Base-by-base conservation (phyloP, 1,284 basidiomycete genomes). In the Cystobasidium slooffiae region DNA sequence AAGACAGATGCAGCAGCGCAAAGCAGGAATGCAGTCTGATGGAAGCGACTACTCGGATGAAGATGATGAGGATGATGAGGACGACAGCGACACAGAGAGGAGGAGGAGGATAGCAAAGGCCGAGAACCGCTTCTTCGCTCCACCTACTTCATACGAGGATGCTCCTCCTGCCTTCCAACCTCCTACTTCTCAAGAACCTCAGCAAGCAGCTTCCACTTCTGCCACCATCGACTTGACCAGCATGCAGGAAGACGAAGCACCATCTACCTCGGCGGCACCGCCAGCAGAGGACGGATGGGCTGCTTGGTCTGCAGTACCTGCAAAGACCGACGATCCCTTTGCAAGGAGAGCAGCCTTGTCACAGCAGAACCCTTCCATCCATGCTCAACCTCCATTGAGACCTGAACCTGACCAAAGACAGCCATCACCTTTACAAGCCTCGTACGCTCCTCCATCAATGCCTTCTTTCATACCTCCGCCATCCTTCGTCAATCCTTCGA, bases 311-410 rank as follows among this genome's bases (percentile, higher is more conserved):
- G 58, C 68, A 49, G 62, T 20, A 6, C 56, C 68, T 9, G 51
- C 47, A 3, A 31, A 63, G 22, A 47, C 16, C 0, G 74, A 70
- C 47, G 74, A 75, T 37, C 63, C 74, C 20, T 75, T 62, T 37
- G 46, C 58, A 24, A 61, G 68, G 47, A 44, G 74, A 12, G 22
- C 56, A 39, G 68, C 67, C 8, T 39, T 74, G 12, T 74, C 72
- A 0, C 55, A 44, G 52, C 53, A 52, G 16, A 49, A 20, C 6
- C 61, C 43, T 31, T 87, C 87, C 0, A 83, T 91, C 84, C 88
- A 87, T 3, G 64, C 81, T 73, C 77, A 56, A 43, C 82, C 84
- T 22, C 78, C 78, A 5, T 75, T 80, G 7, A 20, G 55, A 16
- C n/a, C 56, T 14, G 41, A 70, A 0, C 75, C 79, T 7, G 75